Conservation (phyloP, 805 yeast species). For the Candida glaebosa region DNA sequence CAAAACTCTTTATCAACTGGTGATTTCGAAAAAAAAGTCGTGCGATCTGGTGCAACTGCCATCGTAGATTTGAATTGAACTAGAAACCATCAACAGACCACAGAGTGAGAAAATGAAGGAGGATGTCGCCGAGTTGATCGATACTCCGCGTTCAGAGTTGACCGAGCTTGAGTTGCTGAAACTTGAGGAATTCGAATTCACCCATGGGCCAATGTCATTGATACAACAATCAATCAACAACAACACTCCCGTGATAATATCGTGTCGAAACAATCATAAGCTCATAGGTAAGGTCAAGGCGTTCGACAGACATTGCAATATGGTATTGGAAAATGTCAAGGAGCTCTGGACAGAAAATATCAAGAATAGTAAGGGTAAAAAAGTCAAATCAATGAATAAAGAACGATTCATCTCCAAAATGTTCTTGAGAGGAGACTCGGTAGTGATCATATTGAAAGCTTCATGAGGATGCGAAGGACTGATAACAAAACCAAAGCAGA, state of each 20-base stretch:
- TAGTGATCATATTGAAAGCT: constrained; percentile 70
- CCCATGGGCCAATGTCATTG: constrained; percentile 85
- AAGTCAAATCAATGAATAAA: constrained; percentile 60
- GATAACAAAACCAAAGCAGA: too few species aligned
- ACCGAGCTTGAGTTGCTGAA: constrained; percentile 74
- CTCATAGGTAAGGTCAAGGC: constrained; percentile 87
- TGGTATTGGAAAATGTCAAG: constrained; percentile 88
- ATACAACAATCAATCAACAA: constrained; percentile 78
- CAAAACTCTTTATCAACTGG: too few species aligned
- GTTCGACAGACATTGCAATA: constrained; percentile 92
- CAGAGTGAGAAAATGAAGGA: constrained; percentile 2
- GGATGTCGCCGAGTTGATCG: constrained; percentile 53
- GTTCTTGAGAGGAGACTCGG: constrained; percentile 94
- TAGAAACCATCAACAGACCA: not conserved
- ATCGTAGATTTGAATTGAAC: constrained; percentile 1
- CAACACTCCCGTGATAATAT: constrained; percentile 75
- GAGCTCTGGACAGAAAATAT: constrained; percentile 76
- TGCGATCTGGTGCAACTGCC: not conserved
- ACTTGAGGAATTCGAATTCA: constrained; percentile 85
- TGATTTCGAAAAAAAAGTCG: too few species aligned
- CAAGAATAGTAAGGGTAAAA: constrained; percentile 63
- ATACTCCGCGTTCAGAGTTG: constrained; percentile 75
- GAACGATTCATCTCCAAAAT: constrained; percentile 80
- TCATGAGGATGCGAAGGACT: too few species aligned
- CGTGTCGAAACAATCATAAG: constrained; percentile 91